phyloP scores from a whole-genome alignment of 1,139 yeast genomes.

The Geotrichum fermentans region DNA sequence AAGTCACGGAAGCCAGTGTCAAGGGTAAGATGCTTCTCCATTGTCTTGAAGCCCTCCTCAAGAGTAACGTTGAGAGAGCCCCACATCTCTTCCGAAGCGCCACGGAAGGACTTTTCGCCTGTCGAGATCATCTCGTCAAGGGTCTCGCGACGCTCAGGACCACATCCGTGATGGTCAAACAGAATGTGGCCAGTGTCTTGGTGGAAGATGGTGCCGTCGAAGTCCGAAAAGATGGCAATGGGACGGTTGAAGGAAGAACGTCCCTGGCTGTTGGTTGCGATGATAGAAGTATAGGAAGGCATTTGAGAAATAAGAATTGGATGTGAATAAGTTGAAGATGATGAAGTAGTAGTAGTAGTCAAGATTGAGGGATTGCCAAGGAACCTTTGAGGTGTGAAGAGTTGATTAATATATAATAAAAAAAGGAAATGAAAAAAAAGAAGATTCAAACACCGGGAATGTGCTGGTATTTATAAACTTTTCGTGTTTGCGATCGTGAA shows the following conservation, averaged over 20 bases:
- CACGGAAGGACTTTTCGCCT: constrained; percentile 38
- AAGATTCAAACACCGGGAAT: background rate
- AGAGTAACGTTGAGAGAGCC: constrained; percentile 42
- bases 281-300: background rate
- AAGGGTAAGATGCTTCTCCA: constrained; percentile 49
- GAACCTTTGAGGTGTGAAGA: background rate
- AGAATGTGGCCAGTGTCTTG: constrained; percentile 46
- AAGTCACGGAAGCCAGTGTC: constrained; percentile 58
- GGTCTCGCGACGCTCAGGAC: constrained; percentile 38
- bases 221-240: constrained; percentile 41
- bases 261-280: constrained; percentile 19
- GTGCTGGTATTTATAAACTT: constrained; percentile 1
- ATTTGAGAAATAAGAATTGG: background rate
- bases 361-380: background rate
- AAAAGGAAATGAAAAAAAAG: background rate
- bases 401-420: too few relatives aligned
- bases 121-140: constrained; percentile 40
- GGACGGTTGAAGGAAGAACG: constrained; percentile 26
- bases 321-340: background rate
- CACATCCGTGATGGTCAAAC: constrained; percentile 44
- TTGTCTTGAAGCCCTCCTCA: constrained; percentile 52
- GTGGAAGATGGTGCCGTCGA: constrained; percentile 45
- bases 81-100: constrained; percentile 45
- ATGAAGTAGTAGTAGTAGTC: too few relatives aligned
- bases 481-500: background rate